Percentiles rank a stretch among this genome's conserved stretches.
Evolutionary conservation across 73 alveolate genomes (phyloP).

Genomic region (Paramecium tetraurelia): DNA sequence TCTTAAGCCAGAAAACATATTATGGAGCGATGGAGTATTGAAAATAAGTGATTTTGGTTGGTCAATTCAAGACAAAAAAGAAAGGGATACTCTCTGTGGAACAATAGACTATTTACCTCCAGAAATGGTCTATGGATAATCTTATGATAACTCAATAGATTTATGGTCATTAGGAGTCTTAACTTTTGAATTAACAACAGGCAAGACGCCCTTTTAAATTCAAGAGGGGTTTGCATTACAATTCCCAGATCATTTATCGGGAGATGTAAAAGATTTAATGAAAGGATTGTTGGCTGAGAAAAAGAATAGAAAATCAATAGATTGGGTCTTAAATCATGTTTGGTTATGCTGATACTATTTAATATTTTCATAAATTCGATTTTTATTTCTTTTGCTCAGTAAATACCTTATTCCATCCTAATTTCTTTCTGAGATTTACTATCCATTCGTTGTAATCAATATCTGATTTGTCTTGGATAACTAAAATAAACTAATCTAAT

Average conservation of each 20-base stretch:
- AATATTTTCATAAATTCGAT: not conserved
- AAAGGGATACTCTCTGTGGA: constrained; percentile 93
- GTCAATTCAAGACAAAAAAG: constrained; percentile 13
- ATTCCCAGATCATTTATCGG: constrained; percentile 59
- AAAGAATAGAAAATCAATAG: constrained; percentile 43
- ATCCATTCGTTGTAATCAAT: constrained; percentile 5
- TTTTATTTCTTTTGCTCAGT: constrained; percentile 18
- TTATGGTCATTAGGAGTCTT: constrained; percentile 97
- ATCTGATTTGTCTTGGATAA: not conserved
- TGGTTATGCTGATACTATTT: constrained; percentile 48
- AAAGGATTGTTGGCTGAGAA: constrained; percentile 36
- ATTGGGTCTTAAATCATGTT: constrained; percentile 56
- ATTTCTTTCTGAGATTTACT: constrained; percentile 7
- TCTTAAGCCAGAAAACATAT: constrained; percentile 76
- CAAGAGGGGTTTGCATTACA: constrained; percentile 24
- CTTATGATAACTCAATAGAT: constrained; percentile 91
- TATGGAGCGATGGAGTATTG: constrained; percentile 65
- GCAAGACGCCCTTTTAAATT: constrained; percentile 65
- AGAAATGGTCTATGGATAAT: constrained; percentile 89
- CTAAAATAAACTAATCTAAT: not conserved
- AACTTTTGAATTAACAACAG: constrained; percentile 91
- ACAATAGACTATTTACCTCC: constrained; percentile 98
- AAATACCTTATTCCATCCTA: constrained; percentile 44
- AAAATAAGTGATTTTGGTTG: constrained; percentile 73
- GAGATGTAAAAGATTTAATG: constrained; percentile 58